These are phyloP conservation scores for Phylloporus arenicola DNA, from an alignment of 768 basidiomycete genomes.

Conservation along the genomic window DNA sequence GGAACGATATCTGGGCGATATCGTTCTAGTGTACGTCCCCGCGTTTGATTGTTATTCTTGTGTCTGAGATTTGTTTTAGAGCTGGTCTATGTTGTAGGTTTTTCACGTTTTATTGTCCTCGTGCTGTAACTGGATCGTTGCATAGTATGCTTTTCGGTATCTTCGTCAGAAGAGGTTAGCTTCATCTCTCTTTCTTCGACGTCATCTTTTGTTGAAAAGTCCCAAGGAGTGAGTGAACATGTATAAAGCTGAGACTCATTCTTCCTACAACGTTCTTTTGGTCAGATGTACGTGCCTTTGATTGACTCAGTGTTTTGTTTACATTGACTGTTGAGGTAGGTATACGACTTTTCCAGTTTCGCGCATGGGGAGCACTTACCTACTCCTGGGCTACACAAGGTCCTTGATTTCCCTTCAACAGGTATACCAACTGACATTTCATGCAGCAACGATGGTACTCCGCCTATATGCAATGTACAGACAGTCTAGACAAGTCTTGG, in stretches of 20 bases:
- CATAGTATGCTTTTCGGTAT: conserved; percentile 19
- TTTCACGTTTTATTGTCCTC: not conserved
- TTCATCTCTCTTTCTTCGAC: not conserved
- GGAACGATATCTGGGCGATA: conserved; percentile 30
- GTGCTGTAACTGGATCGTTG: not conserved
- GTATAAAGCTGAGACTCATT: not conserved
- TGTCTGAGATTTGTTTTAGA: conserved; percentile 12
- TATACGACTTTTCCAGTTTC: conserved; percentile 25
- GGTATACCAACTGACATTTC: conserved; percentile 3
- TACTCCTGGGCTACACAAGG: conserved; percentile 31
- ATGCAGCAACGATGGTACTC: conserved; percentile 28
- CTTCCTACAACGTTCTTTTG: not conserved
- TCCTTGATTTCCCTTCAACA: conserved; percentile 1
- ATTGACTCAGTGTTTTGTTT: not conserved
- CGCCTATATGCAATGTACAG: conserved; percentile 32
- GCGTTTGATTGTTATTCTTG: not conserved
- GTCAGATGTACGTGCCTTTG: conserved; percentile 18
- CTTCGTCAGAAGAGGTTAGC: conserved; percentile 17
- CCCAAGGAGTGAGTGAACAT: conserved; percentile 20
- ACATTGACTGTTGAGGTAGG: conserved; percentile 12
- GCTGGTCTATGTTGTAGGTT: conserved; percentile 18
- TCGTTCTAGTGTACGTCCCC: conserved; percentile 24
- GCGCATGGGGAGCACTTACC: conserved; percentile 29
- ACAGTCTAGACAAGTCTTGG: conserved; percentile 18
- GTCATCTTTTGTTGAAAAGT: conserved; percentile 1